These are phyloP conservation scores for Fusarium pseudocircinatum DNA, from an alignment of 2,329 filamentous ascomycete genomes.

Conservation along the genomic window DNA sequence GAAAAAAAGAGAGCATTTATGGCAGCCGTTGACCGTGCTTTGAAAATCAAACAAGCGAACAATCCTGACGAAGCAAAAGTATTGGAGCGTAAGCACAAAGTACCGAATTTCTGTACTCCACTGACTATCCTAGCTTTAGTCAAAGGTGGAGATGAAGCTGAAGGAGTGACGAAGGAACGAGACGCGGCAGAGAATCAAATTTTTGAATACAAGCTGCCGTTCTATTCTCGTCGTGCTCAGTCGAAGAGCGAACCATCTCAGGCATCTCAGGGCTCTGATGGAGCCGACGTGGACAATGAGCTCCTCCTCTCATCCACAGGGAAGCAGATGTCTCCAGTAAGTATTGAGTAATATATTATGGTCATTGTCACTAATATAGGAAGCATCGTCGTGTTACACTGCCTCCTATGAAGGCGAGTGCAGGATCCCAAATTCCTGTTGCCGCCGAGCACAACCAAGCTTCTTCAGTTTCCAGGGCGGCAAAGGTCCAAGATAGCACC, in stretches of 20 bases:
- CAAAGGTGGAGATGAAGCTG: conserved; percentile 30
- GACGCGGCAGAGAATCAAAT: conserved; percentile 23
- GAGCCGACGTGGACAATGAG: conserved; percentile 3
- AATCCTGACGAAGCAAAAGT: neutral
- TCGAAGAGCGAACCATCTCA: conserved; percentile 58
- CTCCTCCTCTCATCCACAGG: neutral
- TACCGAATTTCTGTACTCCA: neutral
- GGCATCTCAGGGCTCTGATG: conserved; percentile 37
- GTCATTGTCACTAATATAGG: conserved; percentile 14
- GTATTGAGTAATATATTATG: neutral
- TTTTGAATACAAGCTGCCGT: conserved; percentile 46
- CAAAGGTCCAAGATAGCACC: neutral
- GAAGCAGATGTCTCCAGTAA: conserved; percentile 24
- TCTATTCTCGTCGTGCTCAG: conserved; percentile 57
- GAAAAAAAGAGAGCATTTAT: conserved; percentile 35
- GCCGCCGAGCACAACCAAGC: conserved; percentile 25
- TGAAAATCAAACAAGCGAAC: conserved; percentile 22
- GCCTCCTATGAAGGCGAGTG: conserved; percentile 28
- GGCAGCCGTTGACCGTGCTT: conserved; percentile 30
- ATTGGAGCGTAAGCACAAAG: conserved; percentile 26
- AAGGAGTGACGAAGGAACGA: conserved; percentile 26
- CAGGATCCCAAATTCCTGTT: conserved; percentile 42
- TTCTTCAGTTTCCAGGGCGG: neutral
- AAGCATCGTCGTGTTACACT: conserved; percentile 43
- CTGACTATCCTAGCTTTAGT: conserved; percentile 32